Percentiles rank a stretch among this genome's conserved stretches.
Evolutionary conservation across 148 eudicot genomes (phyloP).

Genomic region (Fallopia convolvulus): DNA sequence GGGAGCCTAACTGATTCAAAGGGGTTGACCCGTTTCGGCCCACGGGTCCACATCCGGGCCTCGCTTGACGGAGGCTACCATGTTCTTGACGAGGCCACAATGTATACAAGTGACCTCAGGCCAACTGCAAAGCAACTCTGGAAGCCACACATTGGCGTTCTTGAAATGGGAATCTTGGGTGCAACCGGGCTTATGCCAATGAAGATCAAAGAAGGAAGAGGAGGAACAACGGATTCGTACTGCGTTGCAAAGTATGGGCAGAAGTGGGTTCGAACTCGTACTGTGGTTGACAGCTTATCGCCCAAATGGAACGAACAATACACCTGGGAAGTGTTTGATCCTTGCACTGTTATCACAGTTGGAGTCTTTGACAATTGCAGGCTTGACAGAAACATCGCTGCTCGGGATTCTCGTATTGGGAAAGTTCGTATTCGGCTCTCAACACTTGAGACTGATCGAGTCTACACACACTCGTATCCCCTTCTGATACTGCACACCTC

Average conservation of each 20-base stretch:
- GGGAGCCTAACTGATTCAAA: conserved; percentile 31
- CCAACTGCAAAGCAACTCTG: conserved; percentile 92
- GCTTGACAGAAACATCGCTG: conserved; percentile 43
- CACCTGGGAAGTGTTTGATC: conserved; percentile 98
- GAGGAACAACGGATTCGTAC: conserved; percentile 67
- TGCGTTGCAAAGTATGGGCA: conserved; percentile 94
- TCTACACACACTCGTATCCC: conserved; percentile 88
- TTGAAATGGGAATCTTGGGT: conserved; percentile 85
- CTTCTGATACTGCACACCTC: conserved; percentile 70
- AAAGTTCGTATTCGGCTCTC: conserved; percentile 84
- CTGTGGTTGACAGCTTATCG: conserved; percentile 61
- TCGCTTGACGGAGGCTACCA: conserved; percentile 88
- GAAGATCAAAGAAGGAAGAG: conserved; percentile 76
- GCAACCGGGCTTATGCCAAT: conserved; percentile 72
- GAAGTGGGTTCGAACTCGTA: conserved; percentile 87
- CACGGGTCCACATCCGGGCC: conserved; percentile 63
- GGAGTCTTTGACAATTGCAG: conserved; percentile 83
- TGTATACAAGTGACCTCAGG: conserved; percentile 78
- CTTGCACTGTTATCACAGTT: conserved; percentile 85
- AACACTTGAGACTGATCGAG: conserved; percentile 67
- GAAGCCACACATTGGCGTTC: conserved; percentile 86
- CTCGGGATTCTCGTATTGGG: conserved; percentile 66
- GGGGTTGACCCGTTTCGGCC: conserved; percentile 44
- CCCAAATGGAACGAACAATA: conserved; percentile 99
- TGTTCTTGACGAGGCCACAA: conserved; percentile 82